Evolutionary conservation across 768 basidiomycete species (phyloP), one percentile per base, ranked within the genome.

Genomic region (Jaapia argillacea): DNA sequence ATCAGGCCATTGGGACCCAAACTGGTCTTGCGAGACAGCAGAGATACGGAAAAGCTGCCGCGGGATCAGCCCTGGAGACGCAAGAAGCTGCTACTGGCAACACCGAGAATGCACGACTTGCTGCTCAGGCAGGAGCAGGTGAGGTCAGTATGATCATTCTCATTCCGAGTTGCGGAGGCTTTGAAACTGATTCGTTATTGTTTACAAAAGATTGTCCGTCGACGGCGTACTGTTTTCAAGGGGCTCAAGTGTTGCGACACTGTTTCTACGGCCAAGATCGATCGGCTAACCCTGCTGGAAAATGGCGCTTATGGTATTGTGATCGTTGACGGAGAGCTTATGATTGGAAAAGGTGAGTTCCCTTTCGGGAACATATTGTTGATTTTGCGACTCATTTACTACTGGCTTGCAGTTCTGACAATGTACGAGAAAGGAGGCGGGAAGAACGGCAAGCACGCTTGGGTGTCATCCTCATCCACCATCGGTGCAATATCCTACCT

Each of bases 401-500:
- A 33, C n/a, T n/a, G n/a, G n/a, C n/a, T n/a, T n/a, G n/a, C 31
- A 33, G 31, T 33, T 10, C 16, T 33, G 16, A 10, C 16, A n/a
- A 45, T 40, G 12, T 40, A 40, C 22, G 14, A 13, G n/a, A 40
- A 40, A 21, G 22, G 38, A 12, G 38, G 14, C 20, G 38, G 38
- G 13, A 40, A 40, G 21, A 22, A 22, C 14, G 14, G 14, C 38
- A 22, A n/a, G 21, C 38, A 40, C 21, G 38, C 38, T 21, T 40
- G 12, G 12, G 38, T 40, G 13, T 20, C 38, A 40, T 13, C 14
- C 14, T 14, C 38, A 14, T 13, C 14, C 38, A 40, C 14, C 38
- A 40, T 40, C 38, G 38, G 38, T 40, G 38, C 38, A 12, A 20
- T 40, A 13, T 40, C 38, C 12, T 14, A 40, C 20, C 38, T 40